These are phyloP conservation scores for Globisporangium acanthophoron DNA, from an alignment of 352 stramenopile species.

Conservation along the genomic window DNA sequence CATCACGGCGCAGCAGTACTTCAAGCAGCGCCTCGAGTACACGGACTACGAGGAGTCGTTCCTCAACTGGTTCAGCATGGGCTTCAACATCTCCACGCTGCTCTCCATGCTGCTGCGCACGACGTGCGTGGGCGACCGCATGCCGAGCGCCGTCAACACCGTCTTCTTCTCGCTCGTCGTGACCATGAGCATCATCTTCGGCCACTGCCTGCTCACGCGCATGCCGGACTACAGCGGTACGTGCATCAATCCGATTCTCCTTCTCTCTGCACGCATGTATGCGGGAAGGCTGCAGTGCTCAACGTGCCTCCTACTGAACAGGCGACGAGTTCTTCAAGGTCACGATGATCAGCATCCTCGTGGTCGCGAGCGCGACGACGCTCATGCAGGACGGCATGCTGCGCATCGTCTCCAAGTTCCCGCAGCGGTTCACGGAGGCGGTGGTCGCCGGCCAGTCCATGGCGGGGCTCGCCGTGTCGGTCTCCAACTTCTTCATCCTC, in stretches of 20 bases:
- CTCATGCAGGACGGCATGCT: conserved; percentile 78
- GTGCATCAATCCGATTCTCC: neutral
- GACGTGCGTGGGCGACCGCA: conserved; percentile 45
- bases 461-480: conserved; percentile 59
- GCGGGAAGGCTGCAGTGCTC: neutral
- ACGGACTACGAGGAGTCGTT: conserved; percentile 77
- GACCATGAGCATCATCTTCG: conserved; percentile 66
- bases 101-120: conserved; percentile 73
- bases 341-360: conserved; percentile 70
- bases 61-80: conserved; percentile 84
- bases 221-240: conserved; percentile 65
- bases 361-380: conserved; percentile 63
- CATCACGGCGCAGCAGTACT: conserved; percentile 81
- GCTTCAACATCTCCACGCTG: conserved; percentile 77
- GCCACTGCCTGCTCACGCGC: conserved; percentile 63
- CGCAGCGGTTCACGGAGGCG: conserved; percentile 66
- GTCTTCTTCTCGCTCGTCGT: conserved; percentile 63
- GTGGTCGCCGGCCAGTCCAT: conserved; percentile 76
- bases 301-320: conserved; percentile 3
- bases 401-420: conserved; percentile 70
- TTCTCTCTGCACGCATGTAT: too few species aligned
- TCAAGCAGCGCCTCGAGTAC: conserved; percentile 45
- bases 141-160: conserved; percentile 51
- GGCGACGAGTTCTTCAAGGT: conserved; percentile 62
- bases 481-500: conserved; percentile 70